phyloP scores from a whole-genome alignment of 129 eudicot genomes.

The Chrysanthemum makinoi region DNA sequence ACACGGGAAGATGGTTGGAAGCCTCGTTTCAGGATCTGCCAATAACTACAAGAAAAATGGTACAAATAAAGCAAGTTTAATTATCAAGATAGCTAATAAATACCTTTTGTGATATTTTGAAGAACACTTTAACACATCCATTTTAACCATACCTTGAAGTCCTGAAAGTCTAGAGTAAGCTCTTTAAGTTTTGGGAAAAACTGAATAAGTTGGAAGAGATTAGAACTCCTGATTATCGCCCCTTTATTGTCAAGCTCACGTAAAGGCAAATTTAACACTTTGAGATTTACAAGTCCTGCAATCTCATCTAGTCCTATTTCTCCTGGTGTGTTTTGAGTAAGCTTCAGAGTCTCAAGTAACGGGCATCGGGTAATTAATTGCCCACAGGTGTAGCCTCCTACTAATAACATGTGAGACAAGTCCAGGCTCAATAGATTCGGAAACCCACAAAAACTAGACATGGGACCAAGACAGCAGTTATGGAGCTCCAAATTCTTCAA shows the following conservation, averaged over 20 bases:
- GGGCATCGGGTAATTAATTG: constrained; percentile 5
- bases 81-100: no score
- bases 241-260: background rate
- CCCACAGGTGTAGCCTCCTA: background rate
- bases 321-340: background rate
- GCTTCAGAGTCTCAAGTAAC: constrained; percentile 10
- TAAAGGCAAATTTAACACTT: constrained; percentile 9
- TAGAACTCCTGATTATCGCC: background rate
- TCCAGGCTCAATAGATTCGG: constrained; percentile 19
- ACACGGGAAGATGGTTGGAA: no score
- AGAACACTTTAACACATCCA: no score
- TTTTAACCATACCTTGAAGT: no score
- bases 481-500: constrained; percentile 11
- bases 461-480: background rate
- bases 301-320: background rate
- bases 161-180: background rate
- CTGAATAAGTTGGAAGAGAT: constrained; percentile 3
- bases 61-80: no score
- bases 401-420: background rate
- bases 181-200: constrained; percentile 17
- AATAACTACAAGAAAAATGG: no score
- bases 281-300: constrained; percentile 13
- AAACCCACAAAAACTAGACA: constrained; percentile 8
- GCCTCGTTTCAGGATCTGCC: no score
- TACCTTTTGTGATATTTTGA: no score